Base-by-base conservation (phyloP, 306 rosid species). In the Acacia confusa region DNA sequence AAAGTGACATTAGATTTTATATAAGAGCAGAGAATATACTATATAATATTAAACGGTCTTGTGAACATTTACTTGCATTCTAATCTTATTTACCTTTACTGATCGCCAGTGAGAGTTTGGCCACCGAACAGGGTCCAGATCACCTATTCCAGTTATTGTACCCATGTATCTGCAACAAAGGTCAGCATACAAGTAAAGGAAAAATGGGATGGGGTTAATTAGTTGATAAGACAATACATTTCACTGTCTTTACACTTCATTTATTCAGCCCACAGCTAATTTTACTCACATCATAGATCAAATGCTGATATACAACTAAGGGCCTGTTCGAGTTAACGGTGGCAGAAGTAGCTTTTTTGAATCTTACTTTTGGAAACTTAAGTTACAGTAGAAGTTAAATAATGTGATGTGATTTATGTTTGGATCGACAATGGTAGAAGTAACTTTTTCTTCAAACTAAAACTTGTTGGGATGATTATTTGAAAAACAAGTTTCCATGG, bases 81-180 rank as follows among this genome's bases (percentile, higher is more conserved):
- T 34, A n/a, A 22, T 38, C 79, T 76, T 43, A 50, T 28, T 74
- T 80, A 91, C 97, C 97, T 93, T 91, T 72, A 93, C 94, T 72
- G 97, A 93, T 50, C 97, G 88, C 97, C 97, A 93, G 84, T 93
- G 91, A 76, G 97, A 93, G 83, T 86, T 93, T 28, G 89, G 89
- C 97, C 97, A 93, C 28, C 92, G 97, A 88, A 85, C 92, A 82
- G 94, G 83, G 84, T 93, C 97, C 86, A 91, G 74, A 74, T 93
- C 97, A 84, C 92, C 81, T 88, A 91, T 90, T 77, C 96, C 94
- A 78, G 97, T 91, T 84, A 93, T 93, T 0, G 97, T 93, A 81
- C 97, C 97, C 97, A 91, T 93, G 91, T 90, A 93, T 92, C 97
- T 93, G 84, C 82, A 85, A 83, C 44, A 81, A 41, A 64, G 38